phyloP scores from a whole-genome alignment of 192 early-diverging fungal species.

The Spinellus fusiger region DNA sequence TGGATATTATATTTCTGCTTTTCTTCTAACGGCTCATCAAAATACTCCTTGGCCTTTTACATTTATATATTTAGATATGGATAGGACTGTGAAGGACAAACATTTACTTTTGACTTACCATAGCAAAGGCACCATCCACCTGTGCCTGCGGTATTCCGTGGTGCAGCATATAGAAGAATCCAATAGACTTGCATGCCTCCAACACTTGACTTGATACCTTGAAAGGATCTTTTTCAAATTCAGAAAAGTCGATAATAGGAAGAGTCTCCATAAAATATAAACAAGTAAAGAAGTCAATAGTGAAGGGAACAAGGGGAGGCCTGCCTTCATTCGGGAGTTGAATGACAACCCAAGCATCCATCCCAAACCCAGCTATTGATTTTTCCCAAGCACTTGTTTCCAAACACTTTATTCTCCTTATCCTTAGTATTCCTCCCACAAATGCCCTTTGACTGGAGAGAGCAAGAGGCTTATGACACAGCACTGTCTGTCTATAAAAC shows the following conservation, averaged over 20 bases:
- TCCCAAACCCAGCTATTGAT: too few relatives aligned
- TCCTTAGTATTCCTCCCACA: too few relatives aligned
- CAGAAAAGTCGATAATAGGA: constrained; percentile 57
- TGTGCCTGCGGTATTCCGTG: constrained; percentile 46
- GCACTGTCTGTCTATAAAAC: constrained; percentile 7
- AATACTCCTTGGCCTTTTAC: constrained; percentile 41
- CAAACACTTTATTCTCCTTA: too few relatives aligned
- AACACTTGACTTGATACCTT: constrained; percentile 40
- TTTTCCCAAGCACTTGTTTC: too few relatives aligned
- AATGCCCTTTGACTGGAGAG: background rate
- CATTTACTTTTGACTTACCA: constrained; percentile 17
- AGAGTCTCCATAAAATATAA: constrained; percentile 9
- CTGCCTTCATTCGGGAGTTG: too few relatives aligned
- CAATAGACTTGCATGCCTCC: constrained; percentile 43
- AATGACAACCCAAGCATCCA: too few relatives aligned
- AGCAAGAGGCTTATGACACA: constrained; percentile 3
- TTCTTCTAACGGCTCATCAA: constrained; percentile 38
- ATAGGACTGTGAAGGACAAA: background rate
- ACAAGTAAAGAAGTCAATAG: background rate
- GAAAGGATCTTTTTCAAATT: constrained; percentile 37
- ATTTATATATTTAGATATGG: background rate
- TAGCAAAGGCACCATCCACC: constrained; percentile 46
- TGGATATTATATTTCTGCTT: constrained; percentile 40
- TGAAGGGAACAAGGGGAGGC: too few relatives aligned
- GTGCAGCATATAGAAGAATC: constrained; percentile 59